Evolutionary conservation across 1,284 basidiomycete species (phyloP).

Genomic region (Cystobasidiaceae sp.): DNA sequence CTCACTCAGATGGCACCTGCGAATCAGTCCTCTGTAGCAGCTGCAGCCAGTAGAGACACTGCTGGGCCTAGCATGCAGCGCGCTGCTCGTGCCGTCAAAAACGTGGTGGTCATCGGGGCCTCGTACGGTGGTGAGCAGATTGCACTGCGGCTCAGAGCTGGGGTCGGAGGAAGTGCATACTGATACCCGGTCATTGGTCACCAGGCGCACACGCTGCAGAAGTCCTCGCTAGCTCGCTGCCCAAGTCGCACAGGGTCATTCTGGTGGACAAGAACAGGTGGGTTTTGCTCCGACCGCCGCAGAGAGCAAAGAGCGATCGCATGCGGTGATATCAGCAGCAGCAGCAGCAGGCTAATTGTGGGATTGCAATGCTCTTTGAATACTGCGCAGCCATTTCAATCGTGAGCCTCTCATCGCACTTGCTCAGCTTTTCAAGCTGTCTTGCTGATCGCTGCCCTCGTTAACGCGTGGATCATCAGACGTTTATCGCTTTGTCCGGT

Average conservation of each 20-base stretch:
- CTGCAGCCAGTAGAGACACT: neutral
- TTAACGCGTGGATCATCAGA: no score
- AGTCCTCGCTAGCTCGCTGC: constrained; percentile 36
- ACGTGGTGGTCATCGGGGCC: constrained; percentile 42
- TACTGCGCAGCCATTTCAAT: constrained; percentile 40
- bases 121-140: constrained; percentile 39
- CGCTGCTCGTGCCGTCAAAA: constrained; percentile 32
- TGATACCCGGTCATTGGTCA: no score
- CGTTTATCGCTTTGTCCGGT: constrained; percentile 34
- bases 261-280: constrained; percentile 41
- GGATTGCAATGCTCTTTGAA: neutral
- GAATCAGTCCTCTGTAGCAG: constrained; percentile 1
- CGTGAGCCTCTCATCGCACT: constrained; percentile 40
- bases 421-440: no score
- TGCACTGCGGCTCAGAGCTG: no score
- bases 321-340: no score
- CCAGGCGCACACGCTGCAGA: constrained; percentile 40
- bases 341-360: no score
- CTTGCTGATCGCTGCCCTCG: no score
- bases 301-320: no score
- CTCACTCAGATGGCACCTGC: constrained; percentile 24
- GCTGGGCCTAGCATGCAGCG: neutral
- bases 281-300: no score
- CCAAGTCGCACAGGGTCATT: constrained; percentile 37
- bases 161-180: no score